phyloP scores from a whole-genome alignment of 1,284 basidiomycete species.

The Ustilago cynodontis region DNA sequence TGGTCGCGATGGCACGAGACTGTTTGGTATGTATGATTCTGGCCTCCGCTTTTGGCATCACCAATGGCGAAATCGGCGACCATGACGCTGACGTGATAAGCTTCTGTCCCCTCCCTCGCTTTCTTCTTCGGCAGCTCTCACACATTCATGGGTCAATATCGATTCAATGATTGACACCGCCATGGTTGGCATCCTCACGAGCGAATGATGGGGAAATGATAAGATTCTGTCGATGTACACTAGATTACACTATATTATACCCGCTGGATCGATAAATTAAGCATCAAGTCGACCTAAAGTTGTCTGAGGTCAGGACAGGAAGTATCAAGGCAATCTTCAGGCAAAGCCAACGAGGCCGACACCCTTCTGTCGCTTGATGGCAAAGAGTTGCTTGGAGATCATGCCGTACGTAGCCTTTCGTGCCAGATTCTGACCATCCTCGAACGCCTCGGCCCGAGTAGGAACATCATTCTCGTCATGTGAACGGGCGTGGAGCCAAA shows the following conservation, averaged over 20 bases:
- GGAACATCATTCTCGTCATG: conserved; percentile 34
- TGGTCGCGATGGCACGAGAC: conserved; percentile 90
- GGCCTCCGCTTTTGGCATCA: not conserved
- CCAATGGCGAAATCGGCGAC: too few species aligned
- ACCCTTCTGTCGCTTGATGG: conserved; percentile 46
- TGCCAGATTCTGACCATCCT: conserved; percentile 58
- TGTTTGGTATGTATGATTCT: conserved; percentile 79
- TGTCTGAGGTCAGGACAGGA: not conserved
- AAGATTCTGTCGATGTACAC: conserved; percentile 7
- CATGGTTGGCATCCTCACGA: conserved; percentile 82
- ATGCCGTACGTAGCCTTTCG: conserved; percentile 65
- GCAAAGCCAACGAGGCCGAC: conserved; percentile 51
- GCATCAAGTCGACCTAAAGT: not conserved
- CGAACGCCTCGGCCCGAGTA: conserved; percentile 39
- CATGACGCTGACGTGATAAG: not conserved
- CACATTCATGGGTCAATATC: conserved; percentile 89
- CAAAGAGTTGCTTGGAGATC: conserved; percentile 64
- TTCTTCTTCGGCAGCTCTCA: conserved; percentile 50
- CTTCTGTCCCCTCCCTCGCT: not conserved
- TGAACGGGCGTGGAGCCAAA: conserved; percentile 36
- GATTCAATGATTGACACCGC: conserved; percentile 94
- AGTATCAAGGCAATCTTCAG: too few species aligned
- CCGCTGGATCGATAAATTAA: conserved; percentile 4
- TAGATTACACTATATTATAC: conserved; percentile 18
- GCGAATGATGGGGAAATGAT: conserved; percentile 8